Evolutionary conservation across 441 rosid genomes (phyloP).

Genomic region (Gossypium trilobum): DNA sequence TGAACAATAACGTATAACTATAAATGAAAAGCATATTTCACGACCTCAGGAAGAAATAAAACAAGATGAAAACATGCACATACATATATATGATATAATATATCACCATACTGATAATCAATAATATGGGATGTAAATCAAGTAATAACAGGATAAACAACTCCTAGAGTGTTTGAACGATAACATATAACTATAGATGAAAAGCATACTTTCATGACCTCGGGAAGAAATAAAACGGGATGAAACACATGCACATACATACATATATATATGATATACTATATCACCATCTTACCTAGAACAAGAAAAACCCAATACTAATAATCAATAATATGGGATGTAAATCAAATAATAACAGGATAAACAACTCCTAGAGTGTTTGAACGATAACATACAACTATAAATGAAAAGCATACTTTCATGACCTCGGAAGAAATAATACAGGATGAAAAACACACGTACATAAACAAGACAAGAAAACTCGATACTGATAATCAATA

Average conservation of each 20-base stretch:
- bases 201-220: background rate
- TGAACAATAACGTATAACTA: background rate
- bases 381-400: background rate
- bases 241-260: background rate
- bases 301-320: background rate
- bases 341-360: background rate
- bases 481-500: background rate
- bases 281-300: background rate
- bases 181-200: background rate
- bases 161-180: background rate
- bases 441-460: background rate
- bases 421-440: background rate
- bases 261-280: background rate
- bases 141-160: background rate
- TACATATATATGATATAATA: background rate
- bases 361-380: background rate
- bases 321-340: background rate
- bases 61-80: background rate
- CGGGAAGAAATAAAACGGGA: background rate
- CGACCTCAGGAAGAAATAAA: background rate
- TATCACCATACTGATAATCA: background rate
- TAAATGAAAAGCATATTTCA: background rate
- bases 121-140: background rate
- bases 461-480: background rate
- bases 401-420: background rate